Conservation (phyloP, 2,329 filamentous ascomycete species). For the Ophiocordyceps camponoti-saundersi region DNA sequence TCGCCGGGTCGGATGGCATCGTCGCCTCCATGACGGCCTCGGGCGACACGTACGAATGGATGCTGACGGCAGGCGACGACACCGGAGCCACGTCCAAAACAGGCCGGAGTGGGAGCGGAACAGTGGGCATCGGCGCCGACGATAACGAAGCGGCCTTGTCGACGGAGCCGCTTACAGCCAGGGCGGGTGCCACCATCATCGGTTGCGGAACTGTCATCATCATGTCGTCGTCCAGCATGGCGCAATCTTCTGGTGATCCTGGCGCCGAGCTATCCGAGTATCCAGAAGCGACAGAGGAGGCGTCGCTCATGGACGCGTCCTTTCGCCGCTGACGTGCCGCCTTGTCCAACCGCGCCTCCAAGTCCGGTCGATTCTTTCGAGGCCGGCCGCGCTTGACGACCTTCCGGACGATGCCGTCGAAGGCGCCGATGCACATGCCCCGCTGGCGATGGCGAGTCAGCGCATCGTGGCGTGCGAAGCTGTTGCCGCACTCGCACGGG, state of each 20-base stretch:
- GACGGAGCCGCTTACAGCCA: conserved; percentile 18
- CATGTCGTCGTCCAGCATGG: conserved; percentile 27
- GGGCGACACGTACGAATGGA: conserved; percentile 29
- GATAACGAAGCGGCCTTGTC: conserved; percentile 21
- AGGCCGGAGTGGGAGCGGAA: conserved; percentile 15
- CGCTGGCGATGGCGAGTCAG: conserved; percentile 86
- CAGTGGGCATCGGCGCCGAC: conserved; percentile 24
- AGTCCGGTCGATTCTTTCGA: conserved; percentile 41
- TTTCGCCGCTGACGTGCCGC: conserved; percentile 39
- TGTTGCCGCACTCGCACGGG: conserved; percentile 84
- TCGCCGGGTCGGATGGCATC: conserved; percentile 18
- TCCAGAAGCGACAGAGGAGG: conserved; percentile 31
- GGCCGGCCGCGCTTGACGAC: conserved; percentile 46
- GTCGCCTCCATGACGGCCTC: conserved; percentile 22
- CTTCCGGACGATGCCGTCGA: conserved; percentile 56
- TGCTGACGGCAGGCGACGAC: conserved; percentile 22
- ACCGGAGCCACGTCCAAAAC: conserved; percentile 15
- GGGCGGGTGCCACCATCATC: neutral
- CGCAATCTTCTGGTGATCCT: conserved; percentile 34
- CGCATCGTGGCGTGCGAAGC: conserved; percentile 88
- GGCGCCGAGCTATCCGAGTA: conserved; percentile 39
- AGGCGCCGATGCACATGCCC: conserved; percentile 91
- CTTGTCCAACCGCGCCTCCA: conserved; percentile 39
- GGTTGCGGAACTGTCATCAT: conserved; percentile 8
- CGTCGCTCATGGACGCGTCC: conserved; percentile 28